Percentiles rank a stretch among this genome's conserved stretches.
Evolutionary conservation across 2,329 filamentous ascomycete species (phyloP).

Genomic region (Bipolaris gigantea): DNA sequence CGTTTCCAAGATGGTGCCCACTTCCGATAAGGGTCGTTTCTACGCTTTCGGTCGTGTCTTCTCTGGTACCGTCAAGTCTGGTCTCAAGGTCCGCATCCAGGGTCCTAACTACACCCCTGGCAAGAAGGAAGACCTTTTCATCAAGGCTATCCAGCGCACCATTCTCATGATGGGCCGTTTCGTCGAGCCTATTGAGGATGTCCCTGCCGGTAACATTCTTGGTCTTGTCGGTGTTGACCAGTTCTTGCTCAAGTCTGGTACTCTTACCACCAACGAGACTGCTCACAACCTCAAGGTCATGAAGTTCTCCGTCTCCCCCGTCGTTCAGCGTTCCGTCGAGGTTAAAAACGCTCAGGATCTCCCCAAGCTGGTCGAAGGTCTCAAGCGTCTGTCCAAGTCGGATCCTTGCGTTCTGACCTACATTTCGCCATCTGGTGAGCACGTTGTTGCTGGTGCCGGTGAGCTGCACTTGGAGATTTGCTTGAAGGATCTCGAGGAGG

Average conservation of each 20-base stretch:
- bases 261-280: constrained; percentile 93
- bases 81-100: constrained; percentile 99
- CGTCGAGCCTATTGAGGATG: constrained; percentile 98
- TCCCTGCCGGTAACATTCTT: constrained; percentile 99
- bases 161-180: constrained; percentile 99
- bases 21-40: constrained; percentile 99
- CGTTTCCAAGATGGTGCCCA: constrained; percentile 99
- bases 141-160: constrained; percentile 99
- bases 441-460: constrained; percentile 98
- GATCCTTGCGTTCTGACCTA: constrained; percentile 95
- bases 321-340: constrained; percentile 97
- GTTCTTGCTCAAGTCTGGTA: constrained; percentile 99
- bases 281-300: constrained; percentile 99
- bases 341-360: constrained; percentile 99
- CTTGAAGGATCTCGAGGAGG: constrained; percentile 99
- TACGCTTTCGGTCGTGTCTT: constrained; percentile 99
- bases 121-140: constrained; percentile 98
- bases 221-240: constrained; percentile 99
- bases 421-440: constrained; percentile 92
- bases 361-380: constrained; percentile 99
- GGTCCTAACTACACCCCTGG: constrained; percentile 97
- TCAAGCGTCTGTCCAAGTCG: constrained; percentile 99
- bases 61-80: constrained; percentile 94
- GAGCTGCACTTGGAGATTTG: constrained; percentile 99
- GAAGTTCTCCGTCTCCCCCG: constrained; percentile 99